Percentiles rank a stretch among this genome's conserved stretches.
Conservation (phyloP, 176 grass and related monocot genomes). For the Elaeis guineensis region DNA sequence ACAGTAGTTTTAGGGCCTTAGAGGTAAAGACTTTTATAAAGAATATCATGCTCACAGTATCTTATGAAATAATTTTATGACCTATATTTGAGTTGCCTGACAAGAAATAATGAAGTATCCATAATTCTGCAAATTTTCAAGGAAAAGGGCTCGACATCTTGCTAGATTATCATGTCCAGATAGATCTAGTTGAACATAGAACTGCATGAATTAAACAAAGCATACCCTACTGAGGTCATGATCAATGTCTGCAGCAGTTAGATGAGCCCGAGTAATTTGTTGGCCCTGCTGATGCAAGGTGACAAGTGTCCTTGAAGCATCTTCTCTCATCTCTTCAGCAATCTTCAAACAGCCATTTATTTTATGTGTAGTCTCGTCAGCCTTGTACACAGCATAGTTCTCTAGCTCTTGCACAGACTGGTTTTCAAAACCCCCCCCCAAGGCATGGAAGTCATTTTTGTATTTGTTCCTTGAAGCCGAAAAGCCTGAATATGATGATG, state of each 20-base stretch:
- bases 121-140: no score
- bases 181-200: neutral
- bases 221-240: constrained; percentile 78
- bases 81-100: no score
- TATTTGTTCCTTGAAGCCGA: constrained; percentile 24
- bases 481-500: constrained; percentile 23
- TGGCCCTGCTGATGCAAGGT: constrained; percentile 81
- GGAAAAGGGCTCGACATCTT: neutral
- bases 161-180: neutral
- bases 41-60: no score
- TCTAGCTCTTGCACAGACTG: constrained; percentile 75
- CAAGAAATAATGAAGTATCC: no score
- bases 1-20: no score
- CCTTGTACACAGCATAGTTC: constrained; percentile 61
- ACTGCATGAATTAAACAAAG: neutral
- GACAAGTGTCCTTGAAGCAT: constrained; percentile 65
- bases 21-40: no score
- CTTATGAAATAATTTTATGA: no score
- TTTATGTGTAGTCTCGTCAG: constrained; percentile 64
- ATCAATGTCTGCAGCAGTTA: constrained; percentile 73
- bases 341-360: constrained; percentile 51
- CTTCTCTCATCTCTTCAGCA: constrained; percentile 78
- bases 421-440: constrained; percentile 54
- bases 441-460: constrained; percentile 66
- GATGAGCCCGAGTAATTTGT: constrained; percentile 68